Evolutionary conservation across 768 basidiomycete species (phyloP).

Genomic region (Paxillus involutus): DNA sequence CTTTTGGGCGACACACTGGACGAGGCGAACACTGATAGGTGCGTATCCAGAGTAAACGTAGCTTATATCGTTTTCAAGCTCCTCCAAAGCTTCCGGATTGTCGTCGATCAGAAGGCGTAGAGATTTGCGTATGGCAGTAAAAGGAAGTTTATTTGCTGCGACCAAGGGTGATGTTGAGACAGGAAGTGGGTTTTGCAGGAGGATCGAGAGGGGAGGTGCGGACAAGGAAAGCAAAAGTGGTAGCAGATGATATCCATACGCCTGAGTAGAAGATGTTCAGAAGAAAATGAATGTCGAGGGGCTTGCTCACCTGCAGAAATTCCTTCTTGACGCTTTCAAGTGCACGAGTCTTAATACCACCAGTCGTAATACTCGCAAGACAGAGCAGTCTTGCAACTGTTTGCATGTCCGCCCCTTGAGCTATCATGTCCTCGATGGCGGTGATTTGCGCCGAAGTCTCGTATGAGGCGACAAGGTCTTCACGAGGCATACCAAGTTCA

Average conservation of each 20-base stretch:
- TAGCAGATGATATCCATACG: conserved; percentile 75
- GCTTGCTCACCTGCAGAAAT: conserved; percentile 66
- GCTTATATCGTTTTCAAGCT: conserved; percentile 90
- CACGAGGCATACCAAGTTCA: conserved; percentile 1
- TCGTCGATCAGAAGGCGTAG: conserved; percentile 93
- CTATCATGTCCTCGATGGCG: conserved; percentile 90
- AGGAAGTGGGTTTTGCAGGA: conserved; percentile 70
- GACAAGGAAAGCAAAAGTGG: conserved; percentile 67
- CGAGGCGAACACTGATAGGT: conserved; percentile 85
- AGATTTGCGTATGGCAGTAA: conserved; percentile 70
- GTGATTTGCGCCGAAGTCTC: conserved; percentile 75
- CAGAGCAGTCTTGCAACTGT: conserved; percentile 79
- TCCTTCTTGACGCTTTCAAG: conserved; percentile 91
- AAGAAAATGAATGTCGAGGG: not conserved
- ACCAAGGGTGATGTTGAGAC: conserved; percentile 42
- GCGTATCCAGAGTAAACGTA: conserved; percentile 98
- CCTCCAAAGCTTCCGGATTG: conserved; percentile 69
- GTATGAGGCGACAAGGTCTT: conserved; percentile 94
- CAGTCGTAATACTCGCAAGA: conserved; percentile 78
- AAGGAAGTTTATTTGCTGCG: conserved; percentile 64
- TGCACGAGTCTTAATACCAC: conserved; percentile 83
- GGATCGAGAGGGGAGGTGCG: conserved; percentile 62
- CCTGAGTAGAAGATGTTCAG: conserved; percentile 37
- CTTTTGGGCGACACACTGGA: conserved; percentile 93
- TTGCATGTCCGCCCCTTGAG: conserved; percentile 82